Base-by-base conservation (phyloP, 208 protist genomes). In the Novymonas esmeraldas region DNA sequence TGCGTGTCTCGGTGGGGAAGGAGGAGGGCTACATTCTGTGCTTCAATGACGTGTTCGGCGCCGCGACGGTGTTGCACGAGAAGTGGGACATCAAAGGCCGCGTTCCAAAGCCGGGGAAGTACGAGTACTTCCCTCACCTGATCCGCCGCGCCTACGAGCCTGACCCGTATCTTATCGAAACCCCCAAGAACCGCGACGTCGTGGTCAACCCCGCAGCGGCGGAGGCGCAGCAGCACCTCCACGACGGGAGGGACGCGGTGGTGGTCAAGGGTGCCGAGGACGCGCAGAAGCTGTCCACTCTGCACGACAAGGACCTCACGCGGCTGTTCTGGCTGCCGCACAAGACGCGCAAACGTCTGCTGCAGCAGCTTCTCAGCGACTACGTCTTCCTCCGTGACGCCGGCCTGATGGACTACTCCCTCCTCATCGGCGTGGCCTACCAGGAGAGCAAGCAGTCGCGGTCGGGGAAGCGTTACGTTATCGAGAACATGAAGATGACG, bases 31-130 rank as follows among this genome's bases (percentile, higher is more conserved):
- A 85, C 70, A 79, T 95, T 49, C 73, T 92, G 16, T 94, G 83
- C 73, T 92, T 85, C 71, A 76, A 78, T 69, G 85, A 95, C 44
- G 82, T 95, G 10, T 95, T 91, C 58, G 75, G 70, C 2, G 49
- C 64, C n/a, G 85, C 81, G 22, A 55, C 54, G 18, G 60, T 57
- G 26, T 60, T 95, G 20, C 78, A 95, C 56, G 87, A 95, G 73
- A 89, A 88, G 70, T 95, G 90, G 87, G 90, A 95, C 67, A 78
- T 95, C 54, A 95, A 95, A 65, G 90, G 90, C n/a, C 81, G 90
- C 48, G 56, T 82, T 20, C 90, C 90, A 10, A 95, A 95, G 51
- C 87, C 82, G 11, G 87, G 85, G 26, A 95, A 94, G 80, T 88
- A 79, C 61, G 48, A 65, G 28, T 78, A 81, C 39, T 87, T 84